Percentiles rank a stretch among this genome's conserved stretches.
phyloP scores from a whole-genome alignment of 2,329 filamentous ascomycete genomes.

The Bipolaris cookei region DNA sequence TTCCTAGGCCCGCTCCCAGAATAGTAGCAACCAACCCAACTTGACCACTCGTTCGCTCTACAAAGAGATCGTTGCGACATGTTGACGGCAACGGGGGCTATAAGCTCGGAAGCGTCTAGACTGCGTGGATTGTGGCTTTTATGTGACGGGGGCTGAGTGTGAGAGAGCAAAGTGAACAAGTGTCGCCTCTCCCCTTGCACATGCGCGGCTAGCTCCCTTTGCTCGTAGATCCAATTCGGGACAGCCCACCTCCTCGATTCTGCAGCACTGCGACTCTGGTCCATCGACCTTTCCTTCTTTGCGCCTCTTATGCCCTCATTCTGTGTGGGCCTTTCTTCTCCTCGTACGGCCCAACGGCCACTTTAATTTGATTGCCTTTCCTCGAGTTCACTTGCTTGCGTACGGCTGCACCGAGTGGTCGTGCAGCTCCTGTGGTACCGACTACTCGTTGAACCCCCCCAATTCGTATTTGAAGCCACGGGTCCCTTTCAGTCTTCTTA shows the following conservation, averaged over 20 bases:
- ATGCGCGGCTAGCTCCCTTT: conserved; percentile 18
- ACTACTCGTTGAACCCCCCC: conserved; percentile 22
- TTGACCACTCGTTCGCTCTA: background rate
- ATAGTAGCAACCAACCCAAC: background rate
- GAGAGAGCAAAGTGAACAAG: conserved; percentile 14
- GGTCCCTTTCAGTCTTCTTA: conserved; percentile 15
- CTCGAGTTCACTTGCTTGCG: background rate
- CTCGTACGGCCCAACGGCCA: conserved; percentile 19
- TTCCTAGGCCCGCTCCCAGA: background rate
- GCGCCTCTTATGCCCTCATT: conserved; percentile 20
- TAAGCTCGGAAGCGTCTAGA: background rate
- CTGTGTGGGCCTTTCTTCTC: conserved; percentile 14
- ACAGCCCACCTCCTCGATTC: conserved; percentile 30
- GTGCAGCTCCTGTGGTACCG: conserved; percentile 18
- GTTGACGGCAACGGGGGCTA: background rate
- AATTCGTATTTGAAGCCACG: conserved; percentile 22
- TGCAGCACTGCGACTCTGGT: conserved; percentile 32
- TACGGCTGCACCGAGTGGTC: conserved; percentile 9
- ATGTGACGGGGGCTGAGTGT: conserved; percentile 10
- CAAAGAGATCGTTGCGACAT: background rate
- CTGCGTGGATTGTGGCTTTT: conserved; percentile 13
- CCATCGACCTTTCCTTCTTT: conserved; percentile 18
- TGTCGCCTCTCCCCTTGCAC: conserved; percentile 20
- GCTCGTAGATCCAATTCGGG: conserved; percentile 38
- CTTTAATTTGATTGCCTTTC: conserved; percentile 20